Evolutionary conservation across 2,329 filamentous ascomycete genomes (phyloP).

Genomic region (Neofusicoccum cordaticola): DNA sequence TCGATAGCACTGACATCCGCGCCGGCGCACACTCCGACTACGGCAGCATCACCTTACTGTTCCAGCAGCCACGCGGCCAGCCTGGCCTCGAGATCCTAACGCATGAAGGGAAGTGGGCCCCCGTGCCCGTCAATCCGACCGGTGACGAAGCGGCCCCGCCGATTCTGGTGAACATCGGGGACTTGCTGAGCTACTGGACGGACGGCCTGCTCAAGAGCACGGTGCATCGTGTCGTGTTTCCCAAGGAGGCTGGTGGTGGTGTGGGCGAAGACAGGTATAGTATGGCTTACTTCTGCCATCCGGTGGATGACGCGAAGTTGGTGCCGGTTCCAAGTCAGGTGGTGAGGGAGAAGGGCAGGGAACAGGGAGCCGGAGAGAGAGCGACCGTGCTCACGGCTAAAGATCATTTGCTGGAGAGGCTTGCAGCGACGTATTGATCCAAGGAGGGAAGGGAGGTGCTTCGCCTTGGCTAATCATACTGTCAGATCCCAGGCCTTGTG

Average conservation of each 20-base stretch:
- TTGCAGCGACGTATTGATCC: constrained; percentile 58
- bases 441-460: not conserved
- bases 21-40: constrained; percentile 91
- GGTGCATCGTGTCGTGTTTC: constrained; percentile 83
- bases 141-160: constrained; percentile 60
- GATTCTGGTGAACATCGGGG: constrained; percentile 70
- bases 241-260: constrained; percentile 34
- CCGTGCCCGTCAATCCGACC: constrained; percentile 49
- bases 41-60: constrained; percentile 67
- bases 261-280: constrained; percentile 51
- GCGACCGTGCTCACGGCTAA: constrained; percentile 54
- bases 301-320: constrained; percentile 53
- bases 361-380: constrained; percentile 35
- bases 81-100: constrained; percentile 81
- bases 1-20: constrained; percentile 64
- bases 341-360: constrained; percentile 37
- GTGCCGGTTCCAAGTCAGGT: constrained; percentile 54
- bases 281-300: constrained; percentile 64
- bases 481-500: too few relatives aligned
- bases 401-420: constrained; percentile 56
- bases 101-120: constrained; percentile 45
- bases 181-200: constrained; percentile 82
- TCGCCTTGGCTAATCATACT: too few relatives aligned
- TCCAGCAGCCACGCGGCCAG: constrained; percentile 74
- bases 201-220: constrained; percentile 82